Base-by-base conservation (phyloP, 257 asterid species). In the Schizonepeta tenuifolia region DNA sequence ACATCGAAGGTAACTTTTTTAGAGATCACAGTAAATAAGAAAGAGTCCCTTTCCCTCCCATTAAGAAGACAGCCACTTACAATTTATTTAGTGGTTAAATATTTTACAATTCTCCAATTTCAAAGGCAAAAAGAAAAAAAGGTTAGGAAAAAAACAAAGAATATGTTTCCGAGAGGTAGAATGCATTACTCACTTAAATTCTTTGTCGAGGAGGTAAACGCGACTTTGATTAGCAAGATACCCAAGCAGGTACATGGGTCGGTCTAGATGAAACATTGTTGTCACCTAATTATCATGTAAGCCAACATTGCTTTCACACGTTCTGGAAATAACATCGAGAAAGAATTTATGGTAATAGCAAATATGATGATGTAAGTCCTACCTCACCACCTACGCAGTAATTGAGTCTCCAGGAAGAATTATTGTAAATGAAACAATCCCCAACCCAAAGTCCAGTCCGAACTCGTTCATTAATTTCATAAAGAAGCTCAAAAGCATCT, bases 361-460 rank as follows among this genome's bases (percentile, higher is more conserved):
- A 18, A 69, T 33, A 20, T 36, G 66, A 67, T 26, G 20, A 28
- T 58, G 46, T 44, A 82, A 75, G 65, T 24, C 81, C 65, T 87
- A 93, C 98, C 96, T 93, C 98, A 69, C 97, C 99, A 56, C 99
- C 99, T 2, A 95, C 98, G 28, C 99, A 95, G 77, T 95, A 95
- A 81, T 95, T 95, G 50, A 95, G 97, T 75, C 95, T 92, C 98
- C 96, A 95, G 53, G 99, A 87, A 69, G 99, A 84, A 78, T 92
- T 95, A 73, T 79, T 95, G 86, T 95, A 95, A 75, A 95, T 95
- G 77, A 95, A 95, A 80, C 99, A 95, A 79, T 95, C 99, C 69
- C 98, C 99, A 58, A 95, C 98, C 99, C 99, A 95, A 44, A 92
- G 55, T 70, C 98, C 99, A 85, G 99, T 92, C 70, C 98, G 85